Evolutionary conservation across 805 yeast genomes (phyloP).

Genomic region (Metschnikowia colocasiae): DNA sequence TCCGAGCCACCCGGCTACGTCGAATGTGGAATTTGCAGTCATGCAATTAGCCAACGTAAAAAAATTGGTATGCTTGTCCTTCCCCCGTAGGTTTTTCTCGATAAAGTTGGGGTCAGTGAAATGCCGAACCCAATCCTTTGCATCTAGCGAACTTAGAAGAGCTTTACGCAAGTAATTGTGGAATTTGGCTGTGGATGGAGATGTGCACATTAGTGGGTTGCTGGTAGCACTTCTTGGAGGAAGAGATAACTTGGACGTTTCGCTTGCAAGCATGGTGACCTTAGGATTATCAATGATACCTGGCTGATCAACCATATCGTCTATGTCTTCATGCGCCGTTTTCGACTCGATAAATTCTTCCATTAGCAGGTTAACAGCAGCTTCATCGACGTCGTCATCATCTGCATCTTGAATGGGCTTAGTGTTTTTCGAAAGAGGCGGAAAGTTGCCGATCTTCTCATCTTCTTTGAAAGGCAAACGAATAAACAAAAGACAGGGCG

Average conservation of each 20-base stretch:
- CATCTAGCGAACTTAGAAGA: constrained; percentile 11
- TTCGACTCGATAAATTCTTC: constrained; percentile 28
- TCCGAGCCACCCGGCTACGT: constrained; percentile 19
- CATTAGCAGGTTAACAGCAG: constrained; percentile 24
- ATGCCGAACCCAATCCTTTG: constrained; percentile 7
- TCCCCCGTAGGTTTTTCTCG: constrained; percentile 19
- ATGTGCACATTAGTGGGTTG: constrained; percentile 23
- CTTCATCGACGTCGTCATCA: not conserved
- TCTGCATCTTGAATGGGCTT: not conserved
- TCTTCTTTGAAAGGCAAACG: constrained; percentile 76
- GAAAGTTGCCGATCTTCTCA: constrained; percentile 56
- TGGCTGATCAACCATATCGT: not conserved
- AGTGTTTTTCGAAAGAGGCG: constrained; percentile 18
- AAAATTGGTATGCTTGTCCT: constrained; percentile 23
- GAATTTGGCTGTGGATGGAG: constrained; percentile 32
- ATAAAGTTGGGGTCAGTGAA: constrained; percentile 14
- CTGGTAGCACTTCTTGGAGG: constrained; percentile 8
- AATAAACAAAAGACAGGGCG: constrained; percentile 46
- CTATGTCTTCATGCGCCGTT: constrained; percentile 13
- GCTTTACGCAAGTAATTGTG: constrained; percentile 12
- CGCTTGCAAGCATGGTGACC: constrained; percentile 15
- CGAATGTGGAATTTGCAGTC: constrained; percentile 14
- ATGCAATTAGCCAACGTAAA: constrained; percentile 31
- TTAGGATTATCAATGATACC: constrained; percentile 16
- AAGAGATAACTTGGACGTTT: constrained; percentile 19